These are phyloP conservation scores for Pueraria montana DNA, from an alignment of 306 rosid species.

Conservation along the genomic window DNA sequence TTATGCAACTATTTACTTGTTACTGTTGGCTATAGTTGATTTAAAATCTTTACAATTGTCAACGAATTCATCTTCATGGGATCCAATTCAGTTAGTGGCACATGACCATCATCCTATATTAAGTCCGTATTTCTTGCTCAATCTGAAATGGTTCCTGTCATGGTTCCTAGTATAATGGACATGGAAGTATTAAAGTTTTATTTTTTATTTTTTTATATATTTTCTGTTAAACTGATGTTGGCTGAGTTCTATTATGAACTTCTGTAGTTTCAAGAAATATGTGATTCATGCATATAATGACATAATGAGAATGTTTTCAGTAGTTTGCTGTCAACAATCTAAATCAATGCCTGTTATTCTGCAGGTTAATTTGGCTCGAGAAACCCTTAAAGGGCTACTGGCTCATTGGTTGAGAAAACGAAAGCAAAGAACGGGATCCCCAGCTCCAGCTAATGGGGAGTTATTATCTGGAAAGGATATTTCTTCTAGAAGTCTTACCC, in stretches of 20 bases:
- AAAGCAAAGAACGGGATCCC: constrained; percentile 80
- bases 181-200: background rate
- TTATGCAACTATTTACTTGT: constrained; percentile 20
- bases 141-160: constrained; percentile 35
- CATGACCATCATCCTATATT: constrained; percentile 9
- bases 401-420: constrained; percentile 88
- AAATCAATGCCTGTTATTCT: constrained; percentile 44
- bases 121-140: constrained; percentile 27
- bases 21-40: constrained; percentile 14
- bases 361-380: constrained; percentile 95
- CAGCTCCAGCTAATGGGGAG: constrained; percentile 85
- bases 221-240: constrained; percentile 31
- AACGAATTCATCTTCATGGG: constrained; percentile 13
- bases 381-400: constrained; percentile 97
- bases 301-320: constrained; percentile 26
- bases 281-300: constrained; percentile 32
- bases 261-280: constrained; percentile 27
- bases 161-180: constrained; percentile 24
- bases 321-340: constrained; percentile 36
- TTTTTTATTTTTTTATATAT: background rate
- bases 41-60: constrained; percentile 36
- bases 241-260: constrained; percentile 21
- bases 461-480: constrained; percentile 81
- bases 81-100: constrained; percentile 27
- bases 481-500: constrained; percentile 74